These are phyloP conservation scores for Pharnaceum exiguum DNA, from an alignment of 148 eudicot species.

Conservation along the genomic window DNA sequence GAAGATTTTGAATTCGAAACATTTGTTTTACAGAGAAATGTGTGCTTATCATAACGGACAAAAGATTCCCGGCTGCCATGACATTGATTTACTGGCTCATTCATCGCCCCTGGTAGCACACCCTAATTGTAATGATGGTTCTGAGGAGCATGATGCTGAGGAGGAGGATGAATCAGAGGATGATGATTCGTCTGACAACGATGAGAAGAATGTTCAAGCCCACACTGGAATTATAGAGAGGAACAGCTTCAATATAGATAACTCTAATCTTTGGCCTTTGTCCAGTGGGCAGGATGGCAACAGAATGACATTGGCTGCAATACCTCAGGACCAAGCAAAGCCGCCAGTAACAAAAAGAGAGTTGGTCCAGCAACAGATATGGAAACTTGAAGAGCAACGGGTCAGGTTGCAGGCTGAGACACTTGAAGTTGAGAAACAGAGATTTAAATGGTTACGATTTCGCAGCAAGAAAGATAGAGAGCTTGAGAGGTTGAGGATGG, in stretches of 20 bases:
- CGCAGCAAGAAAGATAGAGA: constrained; percentile 57
- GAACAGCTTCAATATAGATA: constrained; percentile 21
- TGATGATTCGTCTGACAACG: constrained; percentile 34
- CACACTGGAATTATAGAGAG: constrained; percentile 19
- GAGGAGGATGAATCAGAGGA: constrained; percentile 41
- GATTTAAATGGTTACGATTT: constrained; percentile 52
- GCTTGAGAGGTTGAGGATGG: constrained; percentile 46
- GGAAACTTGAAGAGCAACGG: constrained; percentile 39
- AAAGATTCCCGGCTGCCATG: constrained; percentile 41
- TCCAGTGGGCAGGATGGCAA: constrained; percentile 6
- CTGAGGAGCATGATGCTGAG: constrained; percentile 35
- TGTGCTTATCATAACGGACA: constrained; percentile 72
- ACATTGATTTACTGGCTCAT: constrained; percentile 39
- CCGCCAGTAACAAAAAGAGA: constrained; percentile 26
- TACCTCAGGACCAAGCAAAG: constrained; percentile 31
- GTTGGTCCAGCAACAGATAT: constrained; percentile 34
- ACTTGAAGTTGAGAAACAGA: constrained; percentile 48
- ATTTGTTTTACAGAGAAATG: constrained; percentile 71
- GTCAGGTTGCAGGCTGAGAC: constrained; percentile 36
- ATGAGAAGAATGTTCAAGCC: constrained; percentile 15
- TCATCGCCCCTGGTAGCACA: constrained; percentile 20
- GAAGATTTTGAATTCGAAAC: constrained; percentile 65
- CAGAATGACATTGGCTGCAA: constrained; percentile 22
- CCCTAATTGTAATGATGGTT: constrained; percentile 29
- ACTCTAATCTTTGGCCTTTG: constrained; percentile 13